These are phyloP conservation scores for Glutinoglossum americanum DNA, from an alignment of 495 filamentous ascomycete species.

Conservation along the genomic window DNA sequence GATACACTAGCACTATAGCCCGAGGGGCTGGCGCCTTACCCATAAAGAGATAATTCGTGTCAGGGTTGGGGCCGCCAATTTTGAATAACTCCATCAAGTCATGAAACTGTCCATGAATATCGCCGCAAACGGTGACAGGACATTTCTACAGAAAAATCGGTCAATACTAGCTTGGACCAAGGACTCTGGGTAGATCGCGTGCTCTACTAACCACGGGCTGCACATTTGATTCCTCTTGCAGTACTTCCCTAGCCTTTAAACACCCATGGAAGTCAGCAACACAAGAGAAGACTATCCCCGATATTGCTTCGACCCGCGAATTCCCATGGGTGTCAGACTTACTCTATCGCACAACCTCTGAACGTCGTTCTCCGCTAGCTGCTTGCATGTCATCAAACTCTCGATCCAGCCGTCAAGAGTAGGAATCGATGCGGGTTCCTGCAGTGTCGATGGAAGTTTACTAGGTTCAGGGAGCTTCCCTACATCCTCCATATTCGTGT, in stretches of 20 bases:
- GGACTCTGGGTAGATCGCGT: not conserved
- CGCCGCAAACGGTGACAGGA: conserved; percentile 80
- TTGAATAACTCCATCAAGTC: conserved; percentile 90
- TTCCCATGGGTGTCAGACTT: conserved; percentile 16
- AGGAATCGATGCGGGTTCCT: conserved; percentile 70
- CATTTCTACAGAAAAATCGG: conserved; percentile 42
- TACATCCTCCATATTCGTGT: conserved; percentile 97
- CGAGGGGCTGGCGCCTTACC: conserved; percentile 26
- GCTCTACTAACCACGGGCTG: conserved; percentile 79
- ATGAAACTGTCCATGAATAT: conserved; percentile 88
- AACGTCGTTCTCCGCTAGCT: conserved; percentile 83
- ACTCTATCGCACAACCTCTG: conserved; percentile 96
- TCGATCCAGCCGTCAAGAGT: conserved; percentile 97
- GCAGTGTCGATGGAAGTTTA: conserved; percentile 40
- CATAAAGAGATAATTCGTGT: conserved; percentile 94
- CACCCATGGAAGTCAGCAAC: conserved; percentile 11
- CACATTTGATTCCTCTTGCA: conserved; percentile 94
- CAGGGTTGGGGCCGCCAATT: conserved; percentile 76
- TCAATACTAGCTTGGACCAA: not conserved
- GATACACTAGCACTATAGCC: not conserved
- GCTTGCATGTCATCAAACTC: conserved; percentile 95
- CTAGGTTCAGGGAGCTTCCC: conserved; percentile 70
- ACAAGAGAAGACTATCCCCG: not conserved
- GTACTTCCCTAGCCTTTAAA: conserved; percentile 70
- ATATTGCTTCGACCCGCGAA: not conserved